These are phyloP conservation scores for Cercospora brassicicola DNA, from an alignment of 2,329 filamentous ascomycete species.

Conservation along the genomic window DNA sequence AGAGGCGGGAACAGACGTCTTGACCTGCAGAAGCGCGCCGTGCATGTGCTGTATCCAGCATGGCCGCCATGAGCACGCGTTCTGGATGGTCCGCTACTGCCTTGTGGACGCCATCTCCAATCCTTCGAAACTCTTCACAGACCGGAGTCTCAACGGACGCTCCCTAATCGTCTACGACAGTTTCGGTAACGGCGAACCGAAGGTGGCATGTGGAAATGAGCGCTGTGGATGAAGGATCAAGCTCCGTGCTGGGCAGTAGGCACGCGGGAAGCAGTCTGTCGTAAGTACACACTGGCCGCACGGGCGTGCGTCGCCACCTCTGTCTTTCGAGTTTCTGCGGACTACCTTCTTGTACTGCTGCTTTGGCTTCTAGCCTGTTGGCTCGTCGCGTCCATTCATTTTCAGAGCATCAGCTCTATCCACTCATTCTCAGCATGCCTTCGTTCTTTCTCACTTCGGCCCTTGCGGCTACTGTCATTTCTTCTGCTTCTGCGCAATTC, in stretches of 20 bases:
- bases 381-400: constrained; percentile 21
- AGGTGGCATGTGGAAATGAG: constrained; percentile 13
- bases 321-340: background rate
- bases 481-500: constrained; percentile 45
- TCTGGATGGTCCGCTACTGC: constrained; percentile 3
- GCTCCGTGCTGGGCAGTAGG: background rate
- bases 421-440: constrained; percentile 13
- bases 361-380: constrained; percentile 13
- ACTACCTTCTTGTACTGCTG: background rate
- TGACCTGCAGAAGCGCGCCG: background rate
- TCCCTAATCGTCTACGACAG: background rate
- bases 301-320: background rate
- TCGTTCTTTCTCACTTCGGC: constrained; percentile 8
- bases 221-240: background rate
- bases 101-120: constrained; percentile 3
- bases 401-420: background rate
- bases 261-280: background rate
- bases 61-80: background rate
- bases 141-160: background rate
- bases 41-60: constrained; percentile 4
- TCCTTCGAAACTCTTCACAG: constrained; percentile 1
- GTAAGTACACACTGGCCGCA: background rate
- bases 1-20: constrained; percentile 1
- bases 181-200: background rate
- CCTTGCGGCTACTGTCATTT: constrained; percentile 17